These are phyloP conservation scores for Leptographium wingfieldii DNA, from an alignment of 2,329 filamentous ascomycete genomes.

Conservation along the genomic window DNA sequence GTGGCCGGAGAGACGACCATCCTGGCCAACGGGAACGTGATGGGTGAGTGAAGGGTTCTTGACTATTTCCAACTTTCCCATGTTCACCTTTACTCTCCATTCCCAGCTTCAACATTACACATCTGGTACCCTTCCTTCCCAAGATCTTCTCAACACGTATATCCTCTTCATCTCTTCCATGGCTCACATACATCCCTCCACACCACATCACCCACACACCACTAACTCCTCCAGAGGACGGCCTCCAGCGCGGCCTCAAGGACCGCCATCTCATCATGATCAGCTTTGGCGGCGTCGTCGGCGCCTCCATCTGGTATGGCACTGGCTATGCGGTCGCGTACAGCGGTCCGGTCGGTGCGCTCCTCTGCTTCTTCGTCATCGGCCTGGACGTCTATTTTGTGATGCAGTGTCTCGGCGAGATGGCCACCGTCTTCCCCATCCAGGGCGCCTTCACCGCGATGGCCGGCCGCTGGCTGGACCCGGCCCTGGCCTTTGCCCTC, in stretches of 20 bases:
- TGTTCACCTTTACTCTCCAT: too few relatives aligned
- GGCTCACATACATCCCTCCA: too few relatives aligned
- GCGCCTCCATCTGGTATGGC: slow-evolving; percentile 12
- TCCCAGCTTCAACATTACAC: too few relatives aligned
- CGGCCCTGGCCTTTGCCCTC: slow-evolving; percentile 42
- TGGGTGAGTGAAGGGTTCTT: not conserved
- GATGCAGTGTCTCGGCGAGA: slow-evolving; percentile 39
- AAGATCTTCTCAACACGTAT: too few relatives aligned
- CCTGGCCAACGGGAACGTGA: not conserved
- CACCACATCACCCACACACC: too few relatives aligned
- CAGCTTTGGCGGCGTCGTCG: slow-evolving; percentile 13
- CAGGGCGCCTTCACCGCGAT: slow-evolving; percentile 41
- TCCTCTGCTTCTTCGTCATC: slow-evolving; percentile 21
- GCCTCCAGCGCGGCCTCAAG: slow-evolving; percentile 7
- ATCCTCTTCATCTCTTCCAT: too few relatives aligned
- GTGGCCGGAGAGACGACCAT: not conserved
- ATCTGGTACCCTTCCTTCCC: too few relatives aligned
- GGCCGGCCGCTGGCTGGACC: slow-evolving; percentile 40
- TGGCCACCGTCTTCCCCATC: slow-evolving; percentile 43
- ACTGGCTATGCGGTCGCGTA: slow-evolving; percentile 19
- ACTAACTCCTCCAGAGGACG: not conserved
- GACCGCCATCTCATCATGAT: slow-evolving; percentile 13
- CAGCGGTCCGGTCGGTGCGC: slow-evolving; percentile 19
- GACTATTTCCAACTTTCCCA: too few relatives aligned
- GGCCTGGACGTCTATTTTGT: slow-evolving; percentile 12